Evolutionary conservation across 164 flowering plant species (phyloP).

Genomic region (Stephania japonica): DNA sequence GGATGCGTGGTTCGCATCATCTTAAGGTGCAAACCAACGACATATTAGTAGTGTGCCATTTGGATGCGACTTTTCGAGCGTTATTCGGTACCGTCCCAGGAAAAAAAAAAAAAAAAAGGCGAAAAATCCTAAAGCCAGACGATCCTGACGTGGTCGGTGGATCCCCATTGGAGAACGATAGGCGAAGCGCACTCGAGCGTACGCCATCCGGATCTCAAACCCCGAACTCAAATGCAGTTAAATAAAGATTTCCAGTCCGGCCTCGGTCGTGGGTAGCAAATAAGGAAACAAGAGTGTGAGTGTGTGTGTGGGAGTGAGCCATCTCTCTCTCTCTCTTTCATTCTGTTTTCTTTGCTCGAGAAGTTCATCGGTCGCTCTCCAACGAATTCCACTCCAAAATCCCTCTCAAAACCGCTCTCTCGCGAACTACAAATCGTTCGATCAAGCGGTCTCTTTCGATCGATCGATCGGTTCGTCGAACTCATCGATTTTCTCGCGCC

Average conservation of each 20-base stretch:
- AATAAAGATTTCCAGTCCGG: conserved; percentile 13
- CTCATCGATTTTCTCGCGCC: neutral
- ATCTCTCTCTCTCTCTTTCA: neutral
- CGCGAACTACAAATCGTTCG: neutral
- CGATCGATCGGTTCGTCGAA: neutral
- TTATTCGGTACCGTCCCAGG: too few relatives aligned
- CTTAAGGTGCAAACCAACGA: too few relatives aligned
- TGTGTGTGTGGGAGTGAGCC: neutral
- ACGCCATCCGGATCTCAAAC: conserved; percentile 5
- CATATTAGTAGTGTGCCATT: too few relatives aligned
- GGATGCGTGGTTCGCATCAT: too few relatives aligned
- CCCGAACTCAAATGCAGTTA: neutral
- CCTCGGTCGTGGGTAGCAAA: neutral
- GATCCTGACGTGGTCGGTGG: neutral
- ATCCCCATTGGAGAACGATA: neutral
- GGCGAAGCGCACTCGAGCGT: neutral
- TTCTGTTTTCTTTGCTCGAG: conserved; percentile 1
- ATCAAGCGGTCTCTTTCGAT: neutral
- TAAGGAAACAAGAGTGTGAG: neutral
- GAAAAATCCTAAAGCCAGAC: too few relatives aligned
- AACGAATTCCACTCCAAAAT: neutral
- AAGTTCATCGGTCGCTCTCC: conserved; percentile 10
- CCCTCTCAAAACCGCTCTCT: neutral
- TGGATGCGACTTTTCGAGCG: too few relatives aligned
- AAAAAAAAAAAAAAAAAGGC: too few relatives aligned